phyloP scores from a whole-genome alignment of 148 eudicot genomes.

The Rhododendron henanense region DNA sequence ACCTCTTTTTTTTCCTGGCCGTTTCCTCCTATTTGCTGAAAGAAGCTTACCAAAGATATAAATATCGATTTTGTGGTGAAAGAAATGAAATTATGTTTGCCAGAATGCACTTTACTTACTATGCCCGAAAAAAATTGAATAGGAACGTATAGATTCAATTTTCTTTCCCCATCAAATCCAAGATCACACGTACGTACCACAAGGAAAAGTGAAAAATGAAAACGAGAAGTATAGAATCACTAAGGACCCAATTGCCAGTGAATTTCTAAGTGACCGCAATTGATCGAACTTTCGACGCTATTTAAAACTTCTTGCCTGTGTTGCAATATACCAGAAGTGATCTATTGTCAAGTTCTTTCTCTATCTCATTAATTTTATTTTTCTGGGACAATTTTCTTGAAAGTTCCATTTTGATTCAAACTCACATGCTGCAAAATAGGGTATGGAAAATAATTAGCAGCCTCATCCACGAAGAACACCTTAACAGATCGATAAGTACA shows the following conservation, averaged over 20 bases:
- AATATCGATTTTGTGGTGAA: not conserved
- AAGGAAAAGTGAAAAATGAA: not conserved
- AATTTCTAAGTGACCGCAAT: conserved; percentile 14
- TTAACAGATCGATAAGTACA: no score
- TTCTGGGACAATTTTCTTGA: conserved; percentile 57
- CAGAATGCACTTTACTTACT: not conserved
- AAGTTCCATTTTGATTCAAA: conserved; percentile 74
- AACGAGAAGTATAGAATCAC: conserved; percentile 13
- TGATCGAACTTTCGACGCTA: conserved; percentile 35
- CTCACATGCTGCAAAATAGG: conserved; percentile 45
- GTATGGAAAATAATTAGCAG: not conserved
- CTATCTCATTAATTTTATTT: conserved; percentile 23
- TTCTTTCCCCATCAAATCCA: not conserved
- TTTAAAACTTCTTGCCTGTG: conserved; percentile 63
- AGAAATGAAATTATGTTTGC: not conserved
- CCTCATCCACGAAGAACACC: not conserved
- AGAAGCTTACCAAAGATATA: not conserved
- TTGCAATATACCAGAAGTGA: conserved; percentile 34
- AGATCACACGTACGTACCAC: not conserved
- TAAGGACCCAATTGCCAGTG: conserved; percentile 41
- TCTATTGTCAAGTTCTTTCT: conserved; percentile 11
- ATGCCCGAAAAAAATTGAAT: not conserved
- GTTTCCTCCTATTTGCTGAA: no score
- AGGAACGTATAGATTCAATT: not conserved
- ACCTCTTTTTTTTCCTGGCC: not conserved